Base-by-base conservation (phyloP, 306 rosid species). In the Myrica gale region DNA sequence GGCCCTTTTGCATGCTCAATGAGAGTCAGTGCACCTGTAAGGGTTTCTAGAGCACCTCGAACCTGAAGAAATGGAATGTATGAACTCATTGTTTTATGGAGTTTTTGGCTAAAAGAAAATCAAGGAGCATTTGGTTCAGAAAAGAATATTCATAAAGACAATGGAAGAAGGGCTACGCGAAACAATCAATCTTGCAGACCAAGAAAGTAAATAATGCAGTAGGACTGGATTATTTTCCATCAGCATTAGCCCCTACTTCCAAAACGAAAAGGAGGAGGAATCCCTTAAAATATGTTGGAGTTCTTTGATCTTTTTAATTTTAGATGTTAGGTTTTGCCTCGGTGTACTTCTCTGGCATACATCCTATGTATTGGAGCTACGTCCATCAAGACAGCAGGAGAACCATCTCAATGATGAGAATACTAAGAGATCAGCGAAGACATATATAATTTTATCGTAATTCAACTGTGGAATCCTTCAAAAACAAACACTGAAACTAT, bases 11-110 rank as follows among this genome's bases (percentile, higher is more conserved):
- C 84, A 80, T 88, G 94, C 79, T 83, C 89, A 57, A 93, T 84
- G 65, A 96, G 97, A 72, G 97, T 91, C 84, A 93, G 78, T 6
- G 98, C 98, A 85, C 91, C 73, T 45, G 91, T 90, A 80, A 93
- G 90, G 80, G 98, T 90, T 86, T 91, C 98, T 71, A 91, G 84
- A 62, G 97, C 89, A 78, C 98, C 98, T 78, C 97, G 96, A 75
- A 93, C 89, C 98, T 93, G 85, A 60, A 79, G 50, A 42, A 53
- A 80, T 56, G 21, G 73, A 73, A 66, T 37, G 46, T 67, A 62
- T 26, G 61, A 85, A 76, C 72, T 51, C 74, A 80, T 50, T 73
- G 43, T 48, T 41, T 9, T 39, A 46, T 52, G 43, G 47, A 7
- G 20, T 26, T 46, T 37, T 67, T 13, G 20, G 19, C 75, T 45